phyloP scores from a whole-genome alignment of 2,329 filamentous ascomycete genomes.

The Chrysoporthe austroafricana region DNA sequence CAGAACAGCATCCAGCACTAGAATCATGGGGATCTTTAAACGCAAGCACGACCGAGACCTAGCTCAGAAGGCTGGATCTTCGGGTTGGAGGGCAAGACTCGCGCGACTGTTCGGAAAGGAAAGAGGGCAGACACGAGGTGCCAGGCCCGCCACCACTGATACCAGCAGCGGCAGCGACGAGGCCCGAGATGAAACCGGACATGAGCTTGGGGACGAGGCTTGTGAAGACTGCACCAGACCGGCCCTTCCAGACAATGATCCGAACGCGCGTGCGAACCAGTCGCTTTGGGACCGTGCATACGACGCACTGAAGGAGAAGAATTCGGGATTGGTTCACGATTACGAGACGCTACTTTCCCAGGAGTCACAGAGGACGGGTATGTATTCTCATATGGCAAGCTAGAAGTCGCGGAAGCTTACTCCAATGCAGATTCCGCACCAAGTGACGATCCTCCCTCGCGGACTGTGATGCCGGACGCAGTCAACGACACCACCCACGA shows the following conservation, averaged over 20 bases:
- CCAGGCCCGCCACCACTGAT: neutral
- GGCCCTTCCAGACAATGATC: neutral
- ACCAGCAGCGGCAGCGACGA: too few species aligned
- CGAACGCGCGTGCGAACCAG: neutral
- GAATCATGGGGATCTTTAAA: neutral
- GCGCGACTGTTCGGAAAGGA: neutral
- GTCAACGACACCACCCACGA: neutral
- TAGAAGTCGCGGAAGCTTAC: neutral
- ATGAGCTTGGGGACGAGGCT: neutral
- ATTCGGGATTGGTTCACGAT: neutral
- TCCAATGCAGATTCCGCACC: neutral
- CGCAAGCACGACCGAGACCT: neutral
- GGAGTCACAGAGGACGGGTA: neutral
- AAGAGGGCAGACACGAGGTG: neutral
- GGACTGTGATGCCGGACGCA: neutral
- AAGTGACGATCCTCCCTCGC: neutral
- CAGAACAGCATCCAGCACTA: neutral
- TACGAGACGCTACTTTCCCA: neutral
- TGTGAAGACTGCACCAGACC: neutral
- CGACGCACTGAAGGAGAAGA: neutral
- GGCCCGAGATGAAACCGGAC: too few species aligned
- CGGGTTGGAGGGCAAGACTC: too few species aligned
- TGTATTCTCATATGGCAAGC: neutral
- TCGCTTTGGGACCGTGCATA: constrained; percentile 1
- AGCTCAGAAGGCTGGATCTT: too few species aligned